Evolutionary conservation across 1,139 yeast species (phyloP).

Genomic region (Kodamaea derodonti): DNA sequence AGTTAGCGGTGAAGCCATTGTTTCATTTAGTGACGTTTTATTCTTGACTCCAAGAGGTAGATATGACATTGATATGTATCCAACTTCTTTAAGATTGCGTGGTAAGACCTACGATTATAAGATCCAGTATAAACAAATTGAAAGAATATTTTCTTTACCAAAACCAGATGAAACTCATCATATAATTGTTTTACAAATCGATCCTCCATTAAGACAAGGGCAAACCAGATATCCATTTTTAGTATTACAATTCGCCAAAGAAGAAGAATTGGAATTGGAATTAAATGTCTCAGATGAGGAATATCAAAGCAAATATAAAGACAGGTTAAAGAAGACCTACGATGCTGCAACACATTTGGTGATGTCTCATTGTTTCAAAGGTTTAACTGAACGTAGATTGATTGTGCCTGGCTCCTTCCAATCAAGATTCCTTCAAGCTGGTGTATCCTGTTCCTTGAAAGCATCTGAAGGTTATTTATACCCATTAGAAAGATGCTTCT

Average conservation of each 20-base stretch:
- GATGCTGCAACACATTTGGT: slow-evolving; percentile 85
- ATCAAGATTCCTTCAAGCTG: slow-evolving; percentile 73
- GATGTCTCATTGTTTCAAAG: slow-evolving; percentile 84
- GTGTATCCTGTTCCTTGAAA: slow-evolving; percentile 85
- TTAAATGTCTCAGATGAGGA: slow-evolving; percentile 82
- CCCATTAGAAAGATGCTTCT: slow-evolving; percentile 84
- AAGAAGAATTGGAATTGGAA: slow-evolving; percentile 89
- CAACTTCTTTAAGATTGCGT: slow-evolving; percentile 81
- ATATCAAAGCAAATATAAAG: slow-evolving; percentile 71
- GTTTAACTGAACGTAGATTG: slow-evolving; percentile 82
- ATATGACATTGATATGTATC: slow-evolving; percentile 93
- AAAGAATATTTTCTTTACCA: slow-evolving; percentile 86
- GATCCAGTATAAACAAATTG: slow-evolving; percentile 85
- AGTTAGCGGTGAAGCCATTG: slow-evolving; percentile 95
- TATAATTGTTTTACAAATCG: slow-evolving; percentile 81
- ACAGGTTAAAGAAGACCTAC: slow-evolving; percentile 69
- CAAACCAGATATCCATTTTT: slow-evolving; percentile 94
- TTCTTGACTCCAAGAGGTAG: slow-evolving; percentile 98
- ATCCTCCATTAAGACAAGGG: slow-evolving; percentile 88
- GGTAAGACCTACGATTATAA: slow-evolving; percentile 98
- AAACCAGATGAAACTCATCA: slow-evolving; percentile 93
- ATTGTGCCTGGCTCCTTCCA: slow-evolving; percentile 83
- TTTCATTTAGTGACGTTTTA: slow-evolving; percentile 84
- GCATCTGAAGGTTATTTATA: slow-evolving; percentile 94
- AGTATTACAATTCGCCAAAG: slow-evolving; percentile 82